Base-by-base conservation (phyloP, 768 basidiomycete genomes). In the Hebeloma cylindrosporum region DNA sequence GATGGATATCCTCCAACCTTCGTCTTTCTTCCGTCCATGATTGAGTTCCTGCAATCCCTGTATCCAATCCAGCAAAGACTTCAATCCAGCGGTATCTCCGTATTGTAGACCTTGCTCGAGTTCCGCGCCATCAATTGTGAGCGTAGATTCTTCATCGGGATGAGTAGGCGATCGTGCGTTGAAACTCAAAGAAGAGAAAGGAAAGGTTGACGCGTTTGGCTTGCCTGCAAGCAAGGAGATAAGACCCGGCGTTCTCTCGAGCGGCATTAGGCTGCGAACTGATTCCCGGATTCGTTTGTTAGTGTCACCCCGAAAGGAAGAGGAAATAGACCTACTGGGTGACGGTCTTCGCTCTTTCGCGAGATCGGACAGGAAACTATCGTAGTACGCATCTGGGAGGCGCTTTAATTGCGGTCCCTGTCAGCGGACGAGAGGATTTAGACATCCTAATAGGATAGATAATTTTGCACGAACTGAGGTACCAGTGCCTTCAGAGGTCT, bases 201-300 rank as follows among this genome's bases (percentile, higher is more conserved):
- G 95, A 69, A 97, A 98, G 14, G 90, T 87, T n/a, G 75, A 70
- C 6, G 83, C 75, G 58, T 95, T 94, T 5, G 95, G 95, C 64
- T 94, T 93, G 20, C 95, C 95, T 0, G 93, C 93, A 5, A 94
- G 78, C 23, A 93, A 63, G 3, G 86, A 89, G 43, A 93, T 82
- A 27, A 90, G 61, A 0, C 88, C 88, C 0, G 93, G 91, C 0
- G 69, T 76, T 16, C 74, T 73, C 64, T 97, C 95, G 20, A 93
- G 73, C 0, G 83, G 90, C 45, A 81, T 76, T n/a, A 95, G 74
- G 10, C 81, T 63, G 50, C 83, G 73, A 45, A 88, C 83, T 87
- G 51, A 51, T 36, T 9, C n/a, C 9, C 13, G n/a, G 25, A 16
- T 40, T 16, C 3, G n/a, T n/a, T 23, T 25, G 18, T 29, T 41